Evolutionary conservation across 345 rosid species (phyloP), one percentile per base, ranked within the genome.

Genomic region (Sisymbrium altissimum): DNA sequence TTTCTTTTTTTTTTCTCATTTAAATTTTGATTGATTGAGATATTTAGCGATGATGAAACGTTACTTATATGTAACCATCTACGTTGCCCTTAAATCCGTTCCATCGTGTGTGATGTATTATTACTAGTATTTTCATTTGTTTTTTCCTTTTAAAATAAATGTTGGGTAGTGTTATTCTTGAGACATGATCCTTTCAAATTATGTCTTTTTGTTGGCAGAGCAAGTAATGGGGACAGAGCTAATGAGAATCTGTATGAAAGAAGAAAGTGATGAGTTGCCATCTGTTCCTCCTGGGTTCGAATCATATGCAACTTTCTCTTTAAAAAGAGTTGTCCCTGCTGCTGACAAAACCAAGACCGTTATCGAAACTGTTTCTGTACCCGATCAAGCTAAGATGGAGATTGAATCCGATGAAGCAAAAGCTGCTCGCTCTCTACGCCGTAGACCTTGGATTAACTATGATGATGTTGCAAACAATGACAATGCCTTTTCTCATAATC

Each of bases 271-370:
- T 29, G 98, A 92, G 9, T 66, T 92, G 74, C 98, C 90, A 19
- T 79, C 92, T 66, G 87, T 88, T 68, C 99, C 99, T 13, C 99
- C 98, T 55, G 99, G 99, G 25, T 96, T 96, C 53, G 99, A 92
- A 83, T 82, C 98, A 29, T 89, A 84, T 82, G 83, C 95, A 46
- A 81, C 97, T 55, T 88, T 92, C 72, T 83, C 84, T 29, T 60
- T 89, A 76, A 90, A 76, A 65, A 83, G 70, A 54, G 80, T 78
- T 33, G 73, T 33, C 39, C 79, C 85, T 50, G 88, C 75, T 55
- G 64, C 27, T 66, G 84, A 78, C 46, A 77, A 82, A 64, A 71
- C 53, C 50, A 90, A 82, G 43, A 44, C 45, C 55, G 61, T 64
- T 58, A 66, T 14, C 27, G 71, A 73, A 25, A 82, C 73, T 70